Evolutionary conservation across 768 basidiomycete species (phyloP).

Genomic region (Pleurotus pulmonarius): DNA sequence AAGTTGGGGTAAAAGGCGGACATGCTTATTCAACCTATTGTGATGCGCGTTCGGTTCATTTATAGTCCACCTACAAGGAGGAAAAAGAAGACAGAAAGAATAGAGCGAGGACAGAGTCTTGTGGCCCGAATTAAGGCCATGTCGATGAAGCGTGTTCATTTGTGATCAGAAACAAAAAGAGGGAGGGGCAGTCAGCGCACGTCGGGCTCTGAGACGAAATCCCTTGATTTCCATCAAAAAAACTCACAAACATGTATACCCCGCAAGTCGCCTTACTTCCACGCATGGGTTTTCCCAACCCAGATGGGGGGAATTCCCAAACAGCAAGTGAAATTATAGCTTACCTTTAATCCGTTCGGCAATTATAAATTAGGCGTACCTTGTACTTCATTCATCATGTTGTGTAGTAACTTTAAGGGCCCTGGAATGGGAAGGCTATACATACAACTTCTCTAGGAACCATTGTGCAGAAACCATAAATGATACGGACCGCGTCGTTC

Average conservation of each 20-base stretch:
- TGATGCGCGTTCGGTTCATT: background rate
- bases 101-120: background rate
- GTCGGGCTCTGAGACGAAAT: constrained; percentile 1
- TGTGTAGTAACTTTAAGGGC: background rate
- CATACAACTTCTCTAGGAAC: background rate
- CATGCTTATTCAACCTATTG: constrained; percentile 5
- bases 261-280: background rate
- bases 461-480: background rate
- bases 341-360: background rate
- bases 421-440: background rate
- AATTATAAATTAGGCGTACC: constrained; percentile 5
- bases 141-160: constrained; percentile 8
- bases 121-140: constrained; percentile 1
- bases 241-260: background rate
- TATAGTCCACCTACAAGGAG: constrained; percentile 5
- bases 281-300: background rate
- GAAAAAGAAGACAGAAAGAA: background rate
- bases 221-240: constrained; percentile 10
- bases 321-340: background rate
- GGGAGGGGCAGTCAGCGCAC: background rate
- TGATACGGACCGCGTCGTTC: background rate
- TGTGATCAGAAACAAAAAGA: constrained; percentile 7
- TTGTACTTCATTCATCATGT: constrained; percentile 4
- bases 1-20: constrained; percentile 21
- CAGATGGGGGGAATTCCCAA: background rate